Base-by-base conservation (phyloP, 2,329 filamentous ascomycete species). In the Aspergillus pseudotamarii region DNA sequence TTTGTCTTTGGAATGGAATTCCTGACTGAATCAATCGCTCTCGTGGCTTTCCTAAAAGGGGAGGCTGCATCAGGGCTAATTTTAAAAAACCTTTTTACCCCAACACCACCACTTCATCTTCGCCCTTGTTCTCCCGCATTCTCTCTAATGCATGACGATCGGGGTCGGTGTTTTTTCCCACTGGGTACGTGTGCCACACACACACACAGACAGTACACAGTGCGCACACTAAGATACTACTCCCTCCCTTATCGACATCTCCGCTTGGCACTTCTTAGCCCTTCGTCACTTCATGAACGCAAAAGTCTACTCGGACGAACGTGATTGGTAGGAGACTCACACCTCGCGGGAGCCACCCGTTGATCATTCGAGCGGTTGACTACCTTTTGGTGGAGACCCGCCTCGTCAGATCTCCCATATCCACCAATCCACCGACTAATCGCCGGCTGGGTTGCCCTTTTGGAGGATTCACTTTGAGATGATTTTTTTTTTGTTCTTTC, bases 291-390 rank as follows among this genome's bases (percentile, higher is more conserved):
- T 30, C 56, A 50, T 43, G 50, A 34, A 41, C 10, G 46, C 61
- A 46, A 57, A 63, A 53, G 60, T 51, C 41, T n/a, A 45, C 57
- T 58, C 60, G 30, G 56, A 30, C 53, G 36, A 46, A 38, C 56
- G 28, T 67, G 58, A 65, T 65, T 67, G 63, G 65, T 51, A 61
- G 36, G 56, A 60, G 46, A 60, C 38, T 65, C 56, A 51, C 60
- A 60, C 30, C 30, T 59, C 34, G 54, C 56, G 50, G 48, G 36
- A 61, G 57, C 55, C 54, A 61, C 50, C 34, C 57, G 65, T 61
- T 65, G 65, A 67, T 65, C 64, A 62, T 66, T 66, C 34, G 60
- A 60, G 62, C 62, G 57, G 62, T 66, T 62, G 59, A 64, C 60
- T 41, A 41, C 45, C 16, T n/a, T 11, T n/a, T 9, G 26, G 65